Base-by-base conservation (phyloP, 1,284 basidiomycete genomes). In the Cryptococcus floricola region DNA sequence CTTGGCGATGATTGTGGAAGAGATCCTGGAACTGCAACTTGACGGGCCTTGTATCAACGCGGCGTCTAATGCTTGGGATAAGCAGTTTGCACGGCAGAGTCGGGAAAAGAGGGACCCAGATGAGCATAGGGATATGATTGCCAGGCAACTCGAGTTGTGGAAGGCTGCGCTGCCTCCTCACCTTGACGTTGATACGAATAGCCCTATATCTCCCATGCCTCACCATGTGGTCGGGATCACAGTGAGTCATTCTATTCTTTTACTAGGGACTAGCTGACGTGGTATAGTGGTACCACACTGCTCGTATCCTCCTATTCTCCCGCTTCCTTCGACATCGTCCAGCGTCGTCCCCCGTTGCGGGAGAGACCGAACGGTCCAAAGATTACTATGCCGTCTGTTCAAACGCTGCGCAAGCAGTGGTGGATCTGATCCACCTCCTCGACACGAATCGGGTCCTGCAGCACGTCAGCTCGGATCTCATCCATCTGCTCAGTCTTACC, bases 1-100 rank as follows among this genome's bases (percentile, higher is more conserved):
- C 13, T 57, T 76, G 19, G 74, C 59, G 13, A 68, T 70, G 62
- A 63, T 76, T 31, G 69, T 76, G 13, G 74, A 76, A 52, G 62
- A 71, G 42, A 68, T 74, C 14, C 53, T 76, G 27, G 67, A 74
- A 41, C 59, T 74, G 9, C 70, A 74, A 25, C 42, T 57, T n/a
- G 61, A 59, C 6, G 62, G 62, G 9, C 65, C 69, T 19, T 51
- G 45, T 37, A 46, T 51, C n/a, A 39, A 59, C 49, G 52, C 55
- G 43, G 38, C 34, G 47, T 39, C 51, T 50, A 49, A 57, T 44
- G 34, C 50, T 42, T 52, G 48, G 49, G 53, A 63, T 45, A 28
- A 49, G 50, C 49, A 61, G 48, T 51, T 51, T 50, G 46, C 25
- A 43, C 9, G 31, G 39, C 12, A 46, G 47, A 19, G 39, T n/a